A percentile compares a stretch with the other conserved stretches of the same genome.
phyloP scores from a whole-genome alignment of 257 asterid genomes.

The Solanum pennellii region DNA sequence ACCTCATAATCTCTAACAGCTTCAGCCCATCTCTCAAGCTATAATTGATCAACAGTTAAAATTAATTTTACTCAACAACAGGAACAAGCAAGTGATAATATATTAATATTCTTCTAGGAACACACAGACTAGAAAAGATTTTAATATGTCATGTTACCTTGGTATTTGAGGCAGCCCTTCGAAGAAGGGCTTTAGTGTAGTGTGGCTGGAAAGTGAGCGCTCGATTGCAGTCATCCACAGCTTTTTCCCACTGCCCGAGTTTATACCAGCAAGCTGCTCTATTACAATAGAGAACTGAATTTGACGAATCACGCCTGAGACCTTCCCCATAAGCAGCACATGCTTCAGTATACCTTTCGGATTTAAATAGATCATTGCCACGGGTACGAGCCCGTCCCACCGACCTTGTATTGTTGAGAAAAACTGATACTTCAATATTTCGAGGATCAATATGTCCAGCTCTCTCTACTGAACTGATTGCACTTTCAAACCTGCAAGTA shows the following conservation, averaged over 20 bases:
- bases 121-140: background rate
- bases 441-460: slow-evolving; percentile 53
- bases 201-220: slow-evolving; percentile 73
- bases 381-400: slow-evolving; percentile 75
- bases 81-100: background rate
- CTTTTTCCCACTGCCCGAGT: slow-evolving; percentile 67
- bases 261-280: slow-evolving; percentile 97
- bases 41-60: background rate
- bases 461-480: slow-evolving; percentile 48
- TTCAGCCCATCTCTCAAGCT: slow-evolving; percentile 68
- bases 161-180: slow-evolving; percentile 78
- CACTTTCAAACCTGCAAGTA: slow-evolving; percentile 68
- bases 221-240: slow-evolving; percentile 75
- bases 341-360: slow-evolving; percentile 89
- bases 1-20: slow-evolving; percentile 66
- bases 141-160: slow-evolving; percentile 34
- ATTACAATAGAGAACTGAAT: slow-evolving; percentile 85
- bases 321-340: slow-evolving; percentile 89
- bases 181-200: slow-evolving; percentile 74
- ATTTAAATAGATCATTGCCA: slow-evolving; percentile 80
- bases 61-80: background rate
- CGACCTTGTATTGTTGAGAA: slow-evolving; percentile 43
- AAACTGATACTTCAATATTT: slow-evolving; percentile 41
- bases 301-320: slow-evolving; percentile 61
- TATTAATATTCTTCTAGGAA: background rate